A percentile compares a stretch with the other conserved stretches of the same genome.
Conservation (phyloP, 345 rosid genomes). For the Dipteronia sinensis region DNA sequence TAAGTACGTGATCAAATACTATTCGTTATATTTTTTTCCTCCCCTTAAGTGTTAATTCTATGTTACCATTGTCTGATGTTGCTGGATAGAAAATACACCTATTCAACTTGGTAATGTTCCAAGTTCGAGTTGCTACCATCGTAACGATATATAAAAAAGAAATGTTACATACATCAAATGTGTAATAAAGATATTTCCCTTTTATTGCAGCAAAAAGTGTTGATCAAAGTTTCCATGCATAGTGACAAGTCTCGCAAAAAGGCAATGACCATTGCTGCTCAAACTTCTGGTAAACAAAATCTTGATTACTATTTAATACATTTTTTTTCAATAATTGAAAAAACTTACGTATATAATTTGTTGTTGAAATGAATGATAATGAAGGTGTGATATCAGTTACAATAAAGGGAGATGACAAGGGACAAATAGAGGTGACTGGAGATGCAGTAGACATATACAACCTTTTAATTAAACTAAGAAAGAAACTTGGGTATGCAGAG, state of each 20-base stretch:
- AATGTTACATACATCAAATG: no score
- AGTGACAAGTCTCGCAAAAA: slow-evolving; percentile 15
- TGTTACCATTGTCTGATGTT: no score
- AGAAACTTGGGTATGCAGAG: slow-evolving; percentile 7
- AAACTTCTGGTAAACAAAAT: slow-evolving; percentile 20
- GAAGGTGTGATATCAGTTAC: slow-evolving; percentile 15
- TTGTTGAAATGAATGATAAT: neutral
- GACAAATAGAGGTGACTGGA: slow-evolving; percentile 23
- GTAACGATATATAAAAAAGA: no score
- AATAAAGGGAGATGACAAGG: slow-evolving; percentile 11
- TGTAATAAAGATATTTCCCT: no score
- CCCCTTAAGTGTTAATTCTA: no score
- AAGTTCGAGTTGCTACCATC: no score
- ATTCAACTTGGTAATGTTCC: no score
- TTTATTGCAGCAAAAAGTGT: slow-evolving; percentile 33
- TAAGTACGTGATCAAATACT: no score
- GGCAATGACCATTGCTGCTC: slow-evolving; percentile 29
- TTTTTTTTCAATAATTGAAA: no score
- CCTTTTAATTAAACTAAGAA: neutral
- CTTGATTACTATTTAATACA: no score
- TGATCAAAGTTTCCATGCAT: slow-evolving; percentile 31
- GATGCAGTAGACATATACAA: slow-evolving; percentile 11
- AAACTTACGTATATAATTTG: neutral
- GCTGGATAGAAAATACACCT: no score
- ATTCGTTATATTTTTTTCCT: no score